A percentile compares a stretch with the other conserved stretches of the same genome.
Evolutionary conservation across 2,329 filamentous ascomycete genomes (phyloP).

Genomic region (Trichophyton schoenleinii): DNA sequence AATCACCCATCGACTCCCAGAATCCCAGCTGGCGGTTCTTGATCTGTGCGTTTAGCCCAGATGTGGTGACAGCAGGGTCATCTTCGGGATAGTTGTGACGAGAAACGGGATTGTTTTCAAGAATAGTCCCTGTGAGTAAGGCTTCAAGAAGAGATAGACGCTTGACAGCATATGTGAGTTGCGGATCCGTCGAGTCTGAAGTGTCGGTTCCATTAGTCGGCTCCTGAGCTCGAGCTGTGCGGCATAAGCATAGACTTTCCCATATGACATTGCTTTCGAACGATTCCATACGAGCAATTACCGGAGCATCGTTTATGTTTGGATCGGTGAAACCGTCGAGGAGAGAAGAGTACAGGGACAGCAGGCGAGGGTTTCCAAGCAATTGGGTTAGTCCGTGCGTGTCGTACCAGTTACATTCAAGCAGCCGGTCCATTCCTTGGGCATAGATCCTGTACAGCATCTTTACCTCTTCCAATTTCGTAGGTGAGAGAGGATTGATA

Average conservation of each 20-base stretch:
- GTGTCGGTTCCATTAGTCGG: conserved; percentile 26
- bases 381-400: conserved; percentile 42
- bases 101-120: conserved; percentile 40
- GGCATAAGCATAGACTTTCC: conserved; percentile 44
- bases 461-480: conserved; percentile 53
- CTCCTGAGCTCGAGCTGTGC: conserved; percentile 25
- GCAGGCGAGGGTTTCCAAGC: conserved; percentile 44
- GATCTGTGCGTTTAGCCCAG: conserved; percentile 12
- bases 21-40: conserved; percentile 56
- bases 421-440: conserved; percentile 57
- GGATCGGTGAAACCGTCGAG: conserved; percentile 37
- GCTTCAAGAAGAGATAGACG: conserved; percentile 65
- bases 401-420: conserved; percentile 76
- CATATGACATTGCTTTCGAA: conserved; percentile 50
- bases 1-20: conserved; percentile 67
- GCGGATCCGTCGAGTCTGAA: conserved; percentile 36
- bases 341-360: conserved; percentile 56
- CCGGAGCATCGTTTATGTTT: conserved; percentile 27
- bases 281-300: conserved; percentile 33
- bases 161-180: conserved; percentile 51
- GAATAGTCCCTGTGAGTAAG: conserved; percentile 58
- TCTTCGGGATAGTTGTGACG: conserved; percentile 11
- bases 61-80: conserved; percentile 6
- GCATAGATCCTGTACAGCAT: conserved; percentile 66
- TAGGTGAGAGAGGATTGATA: conserved; percentile 34